Conservation (phyloP, 768 basidiomycete species). For the Phlebiopsis gigantea region DNA sequence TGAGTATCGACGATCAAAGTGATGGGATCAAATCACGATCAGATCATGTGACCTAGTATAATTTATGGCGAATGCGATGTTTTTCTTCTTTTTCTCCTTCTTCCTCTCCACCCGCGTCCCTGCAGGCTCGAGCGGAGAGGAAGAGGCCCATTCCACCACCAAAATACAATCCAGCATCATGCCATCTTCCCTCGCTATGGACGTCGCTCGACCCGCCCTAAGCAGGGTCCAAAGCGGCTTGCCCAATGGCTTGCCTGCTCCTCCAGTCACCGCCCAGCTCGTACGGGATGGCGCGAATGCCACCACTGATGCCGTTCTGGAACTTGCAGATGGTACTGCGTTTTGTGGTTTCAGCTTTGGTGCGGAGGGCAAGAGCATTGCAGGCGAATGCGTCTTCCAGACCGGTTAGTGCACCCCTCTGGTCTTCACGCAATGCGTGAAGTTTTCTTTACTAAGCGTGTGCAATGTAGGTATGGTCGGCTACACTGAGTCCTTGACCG, state of each 20-base stretch:
- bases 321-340: conserved; percentile 85
- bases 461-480: conserved; percentile 87
- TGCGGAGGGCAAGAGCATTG: conserved; percentile 81
- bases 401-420: conserved; percentile 60
- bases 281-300: conserved; percentile 16
- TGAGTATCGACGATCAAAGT: background rate
- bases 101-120: conserved; percentile 26
- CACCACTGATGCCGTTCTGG: conserved; percentile 64
- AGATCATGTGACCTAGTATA: conserved; percentile 4
- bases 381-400: conserved; percentile 99
- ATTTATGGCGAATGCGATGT: background rate
- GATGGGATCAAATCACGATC: background rate
- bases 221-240: conserved; percentile 39
- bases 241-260: conserved; percentile 29
- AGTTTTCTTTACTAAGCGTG: background rate
- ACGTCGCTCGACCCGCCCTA: conserved; percentile 34
- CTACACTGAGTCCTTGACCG: conserved; percentile 96
- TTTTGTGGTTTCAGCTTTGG: conserved; percentile 92
- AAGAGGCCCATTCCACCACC: conserved; percentile 22
- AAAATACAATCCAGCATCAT: conserved; percentile 10
- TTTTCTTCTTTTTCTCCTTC: conserved; percentile 23
- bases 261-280: conserved; percentile 31
- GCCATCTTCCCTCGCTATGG: conserved; percentile 14
- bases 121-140: conserved; percentile 25
- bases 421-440: background rate